Base-by-base conservation (phyloP, 2,329 filamentous ascomycete species). In the Ilyonectria robusta region DNA sequence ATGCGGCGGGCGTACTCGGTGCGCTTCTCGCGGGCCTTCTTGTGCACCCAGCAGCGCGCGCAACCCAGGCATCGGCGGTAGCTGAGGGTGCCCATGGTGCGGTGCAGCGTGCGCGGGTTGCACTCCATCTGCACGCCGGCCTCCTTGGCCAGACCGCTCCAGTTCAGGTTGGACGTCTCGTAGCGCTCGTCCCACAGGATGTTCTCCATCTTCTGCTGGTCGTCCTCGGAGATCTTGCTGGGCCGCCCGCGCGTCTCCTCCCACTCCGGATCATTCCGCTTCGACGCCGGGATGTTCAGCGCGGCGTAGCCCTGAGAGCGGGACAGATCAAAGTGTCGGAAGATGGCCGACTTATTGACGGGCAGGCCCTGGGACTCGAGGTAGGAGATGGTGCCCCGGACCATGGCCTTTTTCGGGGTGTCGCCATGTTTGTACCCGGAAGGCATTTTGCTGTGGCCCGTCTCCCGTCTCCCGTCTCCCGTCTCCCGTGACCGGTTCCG, bases 341-440 rank as follows among this genome's bases (percentile, higher is more conserved):
- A 81, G 66, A 82, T 81, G 72, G 80, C 79, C 35, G 78, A 78
- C 71, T 81, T 81, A 75, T 82, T 81, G 59, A 81, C 79, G 2
- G 78, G 78, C 19, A 81, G 72, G 62, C 78, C 79, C 37, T 81
- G 77, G 2, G 79, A 77, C 69, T 81, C 80, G 17, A 82, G 78
- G 70, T 81, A 81, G 4, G 80, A 81, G 68, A 81, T 81, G 54
- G 79, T 81, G 9, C 80, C 80, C 11, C 80, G 76, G 40, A 81
- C 80, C 78, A 81, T 79, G 63, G 78, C 80, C 75, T 80, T 80
- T 70, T 80, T 80, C 13, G 77, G 75, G 50, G 78, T 78, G 70
- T 81, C 80, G 54, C 77, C 78, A 70, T 81, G 80, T 61, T 79
- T 81, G 68, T 79, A 81, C 54, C 78, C 78, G n/a, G 75, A 62